Conservation (phyloP, 345 rosid genomes). For the Abelmoschus esculentus region DNA sequence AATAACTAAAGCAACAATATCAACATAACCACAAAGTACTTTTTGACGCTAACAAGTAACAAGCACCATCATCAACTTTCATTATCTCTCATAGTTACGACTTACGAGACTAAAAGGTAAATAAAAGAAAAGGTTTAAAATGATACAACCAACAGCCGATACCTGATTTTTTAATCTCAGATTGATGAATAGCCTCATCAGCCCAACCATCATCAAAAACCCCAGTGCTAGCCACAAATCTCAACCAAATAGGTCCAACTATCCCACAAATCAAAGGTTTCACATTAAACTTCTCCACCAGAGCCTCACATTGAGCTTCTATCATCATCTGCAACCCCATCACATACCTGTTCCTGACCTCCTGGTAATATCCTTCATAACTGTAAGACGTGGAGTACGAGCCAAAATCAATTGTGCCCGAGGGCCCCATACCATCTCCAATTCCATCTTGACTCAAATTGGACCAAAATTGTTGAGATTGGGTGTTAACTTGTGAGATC, state of each 20-base stretch:
- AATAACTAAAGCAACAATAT: slow-evolving; percentile 2
- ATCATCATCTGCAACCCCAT: slow-evolving; percentile 62
- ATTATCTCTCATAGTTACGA: neutral
- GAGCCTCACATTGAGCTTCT: slow-evolving; percentile 62
- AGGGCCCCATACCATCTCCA: slow-evolving; percentile 31
- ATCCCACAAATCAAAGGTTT: slow-evolving; percentile 62
- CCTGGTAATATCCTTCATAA: slow-evolving; percentile 50
- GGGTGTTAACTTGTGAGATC: slow-evolving; percentile 9
- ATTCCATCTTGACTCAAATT: slow-evolving; percentile 15
- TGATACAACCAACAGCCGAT: neutral
- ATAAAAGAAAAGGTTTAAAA: neutral
- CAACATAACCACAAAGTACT: neutral
- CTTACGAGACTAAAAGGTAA: neutral
- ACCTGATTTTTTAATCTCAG: slow-evolving; percentile 45
- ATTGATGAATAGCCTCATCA: slow-evolving; percentile 39
- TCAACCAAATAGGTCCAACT: slow-evolving; percentile 45
- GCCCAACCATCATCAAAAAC: slow-evolving; percentile 56
- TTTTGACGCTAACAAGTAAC: neutral
- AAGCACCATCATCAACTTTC: neutral
- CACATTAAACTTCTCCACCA: slow-evolving; percentile 48
- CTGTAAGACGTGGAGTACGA: slow-evolving; percentile 17
- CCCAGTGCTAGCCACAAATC: slow-evolving; percentile 41
- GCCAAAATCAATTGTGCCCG: slow-evolving; percentile 47
- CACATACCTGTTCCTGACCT: slow-evolving; percentile 62
- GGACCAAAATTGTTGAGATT: slow-evolving; percentile 38